Evolutionary conservation across 306 rosid genomes (phyloP).

Genomic region (Acacia confusa): DNA sequence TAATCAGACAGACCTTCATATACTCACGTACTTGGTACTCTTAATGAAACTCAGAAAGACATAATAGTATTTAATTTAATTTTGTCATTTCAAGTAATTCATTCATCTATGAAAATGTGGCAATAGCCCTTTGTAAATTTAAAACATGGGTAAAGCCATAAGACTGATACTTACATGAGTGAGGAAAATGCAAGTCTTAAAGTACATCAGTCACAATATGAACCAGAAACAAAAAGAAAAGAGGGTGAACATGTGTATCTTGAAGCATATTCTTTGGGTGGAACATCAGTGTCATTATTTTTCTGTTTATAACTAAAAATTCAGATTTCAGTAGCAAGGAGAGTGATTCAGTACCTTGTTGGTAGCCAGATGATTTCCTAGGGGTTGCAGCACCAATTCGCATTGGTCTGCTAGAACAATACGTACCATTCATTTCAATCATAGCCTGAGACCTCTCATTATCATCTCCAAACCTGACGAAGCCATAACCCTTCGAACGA

Average conservation of each 20-base stretch:
- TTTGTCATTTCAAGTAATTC: slow-evolving; percentile 21
- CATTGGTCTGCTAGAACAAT: slow-evolving; percentile 98
- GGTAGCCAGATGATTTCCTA: slow-evolving; percentile 90
- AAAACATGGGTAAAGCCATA: background rate
- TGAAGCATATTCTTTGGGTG: slow-evolving; percentile 14
- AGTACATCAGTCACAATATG: slow-evolving; percentile 16
- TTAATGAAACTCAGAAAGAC: slow-evolving; percentile 23
- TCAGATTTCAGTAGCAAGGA: slow-evolving; percentile 22
- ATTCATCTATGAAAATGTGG: slow-evolving; percentile 20
- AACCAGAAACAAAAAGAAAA: slow-evolving; percentile 15
- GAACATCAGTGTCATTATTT: background rate
- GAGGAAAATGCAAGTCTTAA: slow-evolving; percentile 14
- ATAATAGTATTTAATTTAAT: background rate
- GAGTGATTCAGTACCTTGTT: slow-evolving; percentile 57
- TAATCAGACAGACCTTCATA: slow-evolving; percentile 11
- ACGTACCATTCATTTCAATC: slow-evolving; percentile 86
- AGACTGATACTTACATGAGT: slow-evolving; percentile 9
- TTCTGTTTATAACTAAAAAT: background rate
- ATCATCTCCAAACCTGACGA: slow-evolving; percentile 96
- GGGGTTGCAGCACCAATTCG: slow-evolving; percentile 99
- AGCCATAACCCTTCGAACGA: slow-evolving; percentile 98
- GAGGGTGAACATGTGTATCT: background rate
- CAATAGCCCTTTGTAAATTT: background rate
- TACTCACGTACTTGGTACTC: background rate
- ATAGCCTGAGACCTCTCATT: slow-evolving; percentile 87